Evolutionary conservation across 140 eudicot species (phyloP).

Genomic region (Bidens hawaiensis): DNA sequence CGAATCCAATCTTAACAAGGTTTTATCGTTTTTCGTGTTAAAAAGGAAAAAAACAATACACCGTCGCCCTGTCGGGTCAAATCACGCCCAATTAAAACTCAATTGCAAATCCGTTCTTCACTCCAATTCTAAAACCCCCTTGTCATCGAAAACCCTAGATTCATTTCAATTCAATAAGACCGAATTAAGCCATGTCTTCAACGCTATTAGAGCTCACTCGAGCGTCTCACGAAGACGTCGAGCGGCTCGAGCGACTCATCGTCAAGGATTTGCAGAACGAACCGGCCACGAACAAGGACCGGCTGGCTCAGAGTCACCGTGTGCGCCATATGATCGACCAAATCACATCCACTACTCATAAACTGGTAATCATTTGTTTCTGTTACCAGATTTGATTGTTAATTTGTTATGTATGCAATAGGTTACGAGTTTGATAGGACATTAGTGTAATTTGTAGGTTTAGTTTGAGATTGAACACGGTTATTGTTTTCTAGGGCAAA

Average conservation of each 20-base stretch:
- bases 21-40: too few relatives aligned
- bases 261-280: slow-evolving; percentile 90
- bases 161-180: slow-evolving; percentile 5
- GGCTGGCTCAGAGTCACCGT: slow-evolving; percentile 90
- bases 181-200: slow-evolving; percentile 68
- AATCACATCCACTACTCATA: slow-evolving; percentile 60
- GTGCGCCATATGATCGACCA: slow-evolving; percentile 85
- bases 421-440: not conserved
- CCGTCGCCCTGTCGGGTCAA: too few relatives aligned
- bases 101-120: slow-evolving; percentile 11
- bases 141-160: slow-evolving; percentile 28
- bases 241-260: slow-evolving; percentile 72
- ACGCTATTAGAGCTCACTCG: slow-evolving; percentile 96
- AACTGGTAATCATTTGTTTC: slow-evolving; percentile 49
- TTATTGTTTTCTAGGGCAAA: not conserved
- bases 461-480: not conserved
- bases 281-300: slow-evolving; percentile 74
- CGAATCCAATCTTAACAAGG: too few relatives aligned
- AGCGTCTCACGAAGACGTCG: slow-evolving; percentile 87
- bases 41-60: too few relatives aligned
- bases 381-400: not conserved
- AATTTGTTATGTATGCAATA: slow-evolving; percentile 6
- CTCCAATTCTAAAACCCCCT: slow-evolving; percentile 25
- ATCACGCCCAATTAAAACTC: too few relatives aligned
- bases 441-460: not conserved